These are phyloP conservation scores for Sphagnum contortum DNA, from an alignment of 225 moss, liverwort and hornwort genomes.

Conservation along the genomic window DNA sequence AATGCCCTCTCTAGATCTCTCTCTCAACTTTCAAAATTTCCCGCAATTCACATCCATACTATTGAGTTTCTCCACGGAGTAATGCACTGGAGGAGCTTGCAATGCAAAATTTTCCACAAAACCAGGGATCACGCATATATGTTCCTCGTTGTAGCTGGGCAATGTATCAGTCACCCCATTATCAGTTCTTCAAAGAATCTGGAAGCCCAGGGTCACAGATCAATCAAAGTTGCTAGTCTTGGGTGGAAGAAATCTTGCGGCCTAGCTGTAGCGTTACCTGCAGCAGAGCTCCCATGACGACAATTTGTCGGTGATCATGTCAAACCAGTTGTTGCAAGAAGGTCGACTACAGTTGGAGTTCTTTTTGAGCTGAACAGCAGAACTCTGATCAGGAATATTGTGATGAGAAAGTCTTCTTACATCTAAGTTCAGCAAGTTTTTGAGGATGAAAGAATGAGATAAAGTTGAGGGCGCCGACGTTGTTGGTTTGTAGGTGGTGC, in stretches of 20 bases:
- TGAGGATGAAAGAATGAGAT: no score
- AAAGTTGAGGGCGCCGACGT: no score
- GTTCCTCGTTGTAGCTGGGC: neutral
- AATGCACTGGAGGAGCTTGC: neutral
- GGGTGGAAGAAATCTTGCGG: no score
- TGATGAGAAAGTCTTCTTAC: no score
- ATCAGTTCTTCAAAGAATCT: no score
- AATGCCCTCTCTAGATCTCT: no score
- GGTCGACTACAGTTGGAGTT: neutral
- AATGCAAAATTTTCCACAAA: neutral
- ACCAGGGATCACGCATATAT: neutral
- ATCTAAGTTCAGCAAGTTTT: no score
- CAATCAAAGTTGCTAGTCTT: no score
- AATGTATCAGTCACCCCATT: neutral
- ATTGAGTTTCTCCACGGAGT: neutral
- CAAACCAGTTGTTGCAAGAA: neutral
- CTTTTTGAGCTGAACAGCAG: neutral
- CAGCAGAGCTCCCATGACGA: neutral
- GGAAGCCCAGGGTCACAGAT: no score
- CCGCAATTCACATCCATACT: neutral
- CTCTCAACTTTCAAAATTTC: no score
- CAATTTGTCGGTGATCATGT: slow-evolving; percentile 11
- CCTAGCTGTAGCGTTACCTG: no score
- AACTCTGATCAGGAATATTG: no score
- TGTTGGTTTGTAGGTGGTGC: slow-evolving; percentile 37